Evolutionary conservation across 805 yeast genomes (phyloP), one percentile per base, ranked within the genome.

Genomic region (Jamesozyma gamospora): DNA sequence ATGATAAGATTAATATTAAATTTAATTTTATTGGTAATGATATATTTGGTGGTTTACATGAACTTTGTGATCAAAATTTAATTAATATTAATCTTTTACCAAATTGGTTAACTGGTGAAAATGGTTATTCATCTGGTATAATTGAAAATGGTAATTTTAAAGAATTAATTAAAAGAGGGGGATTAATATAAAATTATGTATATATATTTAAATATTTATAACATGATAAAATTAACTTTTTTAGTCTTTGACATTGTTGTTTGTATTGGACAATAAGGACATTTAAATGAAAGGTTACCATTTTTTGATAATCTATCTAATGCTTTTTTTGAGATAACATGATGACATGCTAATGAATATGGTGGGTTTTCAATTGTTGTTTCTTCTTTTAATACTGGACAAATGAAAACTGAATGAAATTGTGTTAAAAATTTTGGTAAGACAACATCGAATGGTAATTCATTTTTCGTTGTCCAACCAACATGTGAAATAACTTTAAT

Each of bases 51-150:
- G 95, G 95, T 0, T 51, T 84, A 29, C 86, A 82, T 56, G 79
- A 82, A 50, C 63, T 84, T 14, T 72, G 86, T 21, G 65, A 64
- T 38, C 41, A 62, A 45, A 71, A 65, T 1, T 50, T 69, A 0
- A 58, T 78, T 2, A 71, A 81, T 47, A 71, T 82, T 0, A 62
- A 67, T n/a, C 63, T 48, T 0, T 60, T 82, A 13, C 94, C 95
- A 1, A 71, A 76, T 25, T 84, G 87, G 88, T 56, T 84, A 26
- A 76, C 88, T 4, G 94, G 94, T 2, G 86, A 82, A 55, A 79
- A 78, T 44, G 81, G 82, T 0, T 49, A 59, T 1, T 60, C 62
- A 31, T 63, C 72, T 28, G 87, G 87, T 0, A 50, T 45, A 0
- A 58, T 74, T 4, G 51, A 50, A 24, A 58, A 70, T 41, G 74